Conservation (phyloP, 306 rosid genomes). For the Heteromeles arbutifolia region DNA sequence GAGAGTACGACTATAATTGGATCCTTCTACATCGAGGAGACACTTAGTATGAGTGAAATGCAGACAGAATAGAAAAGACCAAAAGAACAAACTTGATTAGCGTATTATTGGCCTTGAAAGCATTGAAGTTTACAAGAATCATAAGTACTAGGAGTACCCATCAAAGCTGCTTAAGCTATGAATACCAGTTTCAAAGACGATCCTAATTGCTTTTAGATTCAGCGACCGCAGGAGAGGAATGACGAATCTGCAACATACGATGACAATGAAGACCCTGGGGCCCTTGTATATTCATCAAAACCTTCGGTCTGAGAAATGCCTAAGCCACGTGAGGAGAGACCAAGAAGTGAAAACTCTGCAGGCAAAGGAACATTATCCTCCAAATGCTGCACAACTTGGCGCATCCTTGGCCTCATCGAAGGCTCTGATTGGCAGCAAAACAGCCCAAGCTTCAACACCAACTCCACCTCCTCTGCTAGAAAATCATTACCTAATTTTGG, state of each 20-base stretch:
- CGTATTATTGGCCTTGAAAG: not conserved
- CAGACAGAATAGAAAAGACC: not conserved
- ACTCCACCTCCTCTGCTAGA: conserved; percentile 22
- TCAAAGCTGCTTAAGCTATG: not conserved
- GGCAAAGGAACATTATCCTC: conserved; percentile 18
- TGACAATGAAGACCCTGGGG: not conserved
- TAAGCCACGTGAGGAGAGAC: conserved; percentile 20
- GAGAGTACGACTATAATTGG: not conserved
- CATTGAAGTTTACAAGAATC: not conserved
- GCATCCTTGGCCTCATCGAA: conserved; percentile 24
- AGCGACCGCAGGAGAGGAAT: conserved; percentile 46
- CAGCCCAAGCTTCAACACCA: conserved; percentile 33
- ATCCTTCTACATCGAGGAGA: too few relatives aligned
- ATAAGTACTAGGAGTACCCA: not conserved
- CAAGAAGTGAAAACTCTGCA: conserved; percentile 13
- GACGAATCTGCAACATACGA: conserved; percentile 33
- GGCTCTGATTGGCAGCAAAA: conserved; percentile 25
- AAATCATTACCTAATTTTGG: conserved; percentile 4
- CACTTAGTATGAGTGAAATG: too few relatives aligned
- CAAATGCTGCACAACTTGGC: conserved; percentile 28
- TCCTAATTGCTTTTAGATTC: not conserved
- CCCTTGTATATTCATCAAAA: not conserved
- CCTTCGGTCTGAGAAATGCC: not conserved
- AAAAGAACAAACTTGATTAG: not conserved
- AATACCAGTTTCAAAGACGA: not conserved